Evolutionary conservation across 257 asterid species (phyloP), one percentile per base, ranked within the genome.

Genomic region (Solanum infundibuliforme): DNA sequence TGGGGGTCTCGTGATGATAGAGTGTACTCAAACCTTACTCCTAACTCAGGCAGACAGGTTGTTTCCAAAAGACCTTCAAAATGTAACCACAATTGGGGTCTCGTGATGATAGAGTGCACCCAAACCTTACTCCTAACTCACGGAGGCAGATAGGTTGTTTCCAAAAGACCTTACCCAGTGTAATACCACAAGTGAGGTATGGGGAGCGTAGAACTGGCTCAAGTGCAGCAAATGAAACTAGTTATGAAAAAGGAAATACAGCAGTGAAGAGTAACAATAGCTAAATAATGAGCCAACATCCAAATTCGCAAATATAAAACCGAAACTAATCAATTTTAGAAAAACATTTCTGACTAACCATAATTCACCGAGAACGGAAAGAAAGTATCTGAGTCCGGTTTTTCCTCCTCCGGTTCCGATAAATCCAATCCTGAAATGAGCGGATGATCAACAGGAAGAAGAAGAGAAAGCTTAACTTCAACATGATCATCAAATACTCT

Each of bases 361-460:
- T 93, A 83, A 87, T 92, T 93, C 87, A 93, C 79, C 3, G 94
- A 89, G 88, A 93, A 90, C 8, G 93, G 92, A 35, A 85, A 90
- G 68, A 77, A 87, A 85, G 87, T 91, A 87, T 90, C 92, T 10
- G 89, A 81, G 8, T 18, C 68, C 21, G 94, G 41, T 29, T 82
- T 82, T 48, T 31, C 86, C 12, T 48, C 43, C 18, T 48, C 86
- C 29, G 86, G 31, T 48, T 48, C 69, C 5, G 29, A 20, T 18
- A 82, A 90, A 85, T 91, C 94, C 43, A 95, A 93, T 77, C 92
- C 92, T 41, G 94, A 93, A 84, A 95, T 93, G 65, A 97, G 94
- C 10, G 99, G 98, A 91, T 95, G 98, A 89, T 95, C 94, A 83
- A 95, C 93, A 43, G 99, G 98, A 86, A 97, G 95, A 36, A 95